phyloP scores from a whole-genome alignment of 352 stramenopile genomes.

The Lagenidium sp. region DNA sequence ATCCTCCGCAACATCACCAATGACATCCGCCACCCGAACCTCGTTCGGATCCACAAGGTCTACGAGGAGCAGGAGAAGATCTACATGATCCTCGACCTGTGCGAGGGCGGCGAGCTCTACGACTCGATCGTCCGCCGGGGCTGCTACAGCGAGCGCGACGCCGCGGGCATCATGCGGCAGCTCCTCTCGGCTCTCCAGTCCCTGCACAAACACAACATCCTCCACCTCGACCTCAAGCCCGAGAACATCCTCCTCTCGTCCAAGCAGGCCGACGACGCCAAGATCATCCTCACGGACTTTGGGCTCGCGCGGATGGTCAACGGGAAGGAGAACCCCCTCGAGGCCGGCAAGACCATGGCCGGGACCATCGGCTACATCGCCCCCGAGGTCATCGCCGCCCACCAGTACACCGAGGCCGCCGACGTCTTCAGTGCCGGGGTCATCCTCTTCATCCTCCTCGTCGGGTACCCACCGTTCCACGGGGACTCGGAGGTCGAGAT shows the following conservation, averaged over 20 bases:
- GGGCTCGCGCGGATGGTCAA: slow-evolving; percentile 69
- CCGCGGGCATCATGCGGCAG: slow-evolving; percentile 51
- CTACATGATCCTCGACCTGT: slow-evolving; percentile 72
- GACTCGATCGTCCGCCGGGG: slow-evolving; percentile 57
- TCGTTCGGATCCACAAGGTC: slow-evolving; percentile 75
- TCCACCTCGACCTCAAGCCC: slow-evolving; percentile 74
- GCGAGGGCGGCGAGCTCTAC: slow-evolving; percentile 66
- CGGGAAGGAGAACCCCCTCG: slow-evolving; percentile 52
- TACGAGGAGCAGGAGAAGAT: slow-evolving; percentile 79
- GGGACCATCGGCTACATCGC: slow-evolving; percentile 77
- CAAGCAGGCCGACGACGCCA: slow-evolving; percentile 28
- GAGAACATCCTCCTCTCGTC: slow-evolving; percentile 73
- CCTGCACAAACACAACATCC: slow-evolving; percentile 66
- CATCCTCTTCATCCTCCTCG: slow-evolving; percentile 72
- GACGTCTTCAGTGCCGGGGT: slow-evolving; percentile 79
- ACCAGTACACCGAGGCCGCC: slow-evolving; percentile 52
- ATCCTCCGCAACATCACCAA: slow-evolving; percentile 79
- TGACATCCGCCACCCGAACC: slow-evolving; percentile 66
- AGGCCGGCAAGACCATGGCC: slow-evolving; percentile 54
- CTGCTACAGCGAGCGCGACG: slow-evolving; percentile 56
- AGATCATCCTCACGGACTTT: slow-evolving; percentile 75
- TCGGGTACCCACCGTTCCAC: slow-evolving; percentile 69
- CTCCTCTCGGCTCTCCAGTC: slow-evolving; percentile 54
- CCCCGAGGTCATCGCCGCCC: slow-evolving; percentile 58
- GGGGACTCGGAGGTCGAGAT: slow-evolving; percentile 69